Conservation (phyloP, 345 rosid genomes). For the Eucalyptus albens region DNA sequence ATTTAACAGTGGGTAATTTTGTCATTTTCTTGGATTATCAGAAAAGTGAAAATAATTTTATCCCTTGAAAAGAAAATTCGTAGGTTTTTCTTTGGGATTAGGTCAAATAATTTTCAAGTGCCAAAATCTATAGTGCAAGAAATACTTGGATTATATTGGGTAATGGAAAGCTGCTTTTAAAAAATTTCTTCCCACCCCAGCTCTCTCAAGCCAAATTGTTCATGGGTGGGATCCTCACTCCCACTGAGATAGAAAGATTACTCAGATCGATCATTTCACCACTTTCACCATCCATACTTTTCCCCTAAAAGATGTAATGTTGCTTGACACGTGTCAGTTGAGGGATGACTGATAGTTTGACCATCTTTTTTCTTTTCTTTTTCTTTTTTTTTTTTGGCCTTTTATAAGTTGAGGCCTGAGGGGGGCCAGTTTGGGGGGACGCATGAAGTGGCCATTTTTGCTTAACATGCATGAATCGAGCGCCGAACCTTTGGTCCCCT, state of each 20-base stretch:
- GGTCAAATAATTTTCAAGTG: background rate
- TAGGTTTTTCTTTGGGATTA: background rate
- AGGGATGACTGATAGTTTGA: background rate
- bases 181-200: background rate
- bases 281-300: background rate
- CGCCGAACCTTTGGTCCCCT: background rate
- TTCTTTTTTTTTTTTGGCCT: background rate
- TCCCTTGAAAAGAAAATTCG: background rate
- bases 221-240: background rate
- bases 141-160: background rate
- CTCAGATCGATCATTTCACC: background rate
- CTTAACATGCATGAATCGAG: background rate
- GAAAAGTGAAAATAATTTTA: background rate
- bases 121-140: background rate
- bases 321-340: background rate
- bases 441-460: background rate
- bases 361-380: background rate
- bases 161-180: background rate
- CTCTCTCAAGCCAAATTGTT: background rate
- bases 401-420: background rate
- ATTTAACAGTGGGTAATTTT: background rate
- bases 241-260: background rate
- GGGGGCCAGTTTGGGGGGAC: background rate
- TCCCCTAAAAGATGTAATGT: background rate
- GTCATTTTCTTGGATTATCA: background rate